Conservation (phyloP, 2,329 filamentous ascomycete species). For the Neocucurbitaria cava region DNA sequence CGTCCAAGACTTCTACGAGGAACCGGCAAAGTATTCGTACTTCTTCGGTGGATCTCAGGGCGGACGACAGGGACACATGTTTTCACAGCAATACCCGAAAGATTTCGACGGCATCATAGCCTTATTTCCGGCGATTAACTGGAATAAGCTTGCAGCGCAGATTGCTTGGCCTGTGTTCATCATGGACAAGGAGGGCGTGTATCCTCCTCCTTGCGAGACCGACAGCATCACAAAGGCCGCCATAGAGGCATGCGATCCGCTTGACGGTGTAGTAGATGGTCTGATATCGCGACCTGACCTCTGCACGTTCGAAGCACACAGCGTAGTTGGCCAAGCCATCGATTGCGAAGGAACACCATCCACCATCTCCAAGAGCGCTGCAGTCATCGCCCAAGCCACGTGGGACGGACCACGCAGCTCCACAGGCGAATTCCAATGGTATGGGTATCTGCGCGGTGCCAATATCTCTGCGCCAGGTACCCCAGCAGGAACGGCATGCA, state of each 20-base stretch:
- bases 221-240: conserved; percentile 13
- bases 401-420: conserved; percentile 4
- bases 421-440: conserved; percentile 1
- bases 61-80: conserved; percentile 23
- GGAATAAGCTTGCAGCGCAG: conserved; percentile 25
- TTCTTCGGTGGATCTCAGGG: conserved; percentile 49
- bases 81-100: conserved; percentile 48
- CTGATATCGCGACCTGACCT: conserved; percentile 33
- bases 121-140: conserved; percentile 50
- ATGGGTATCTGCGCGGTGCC: conserved; percentile 4
- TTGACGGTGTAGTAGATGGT: conserved; percentile 37
- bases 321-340: conserved; percentile 9
- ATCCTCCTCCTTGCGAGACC: conserved; percentile 14
- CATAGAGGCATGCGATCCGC: conserved; percentile 22
- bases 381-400: background rate
- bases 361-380: background rate
- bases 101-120: conserved; percentile 52
- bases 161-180: conserved; percentile 38
- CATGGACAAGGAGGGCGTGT: conserved; percentile 35
- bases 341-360: conserved; percentile 7
- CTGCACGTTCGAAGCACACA: conserved; percentile 12
- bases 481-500: background rate
- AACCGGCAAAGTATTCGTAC: conserved; percentile 43
- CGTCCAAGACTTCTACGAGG: conserved; percentile 31
- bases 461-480: background rate